phyloP scores from a whole-genome alignment of 2,329 filamentous ascomycete species.

The Cercospora sesami region DNA sequence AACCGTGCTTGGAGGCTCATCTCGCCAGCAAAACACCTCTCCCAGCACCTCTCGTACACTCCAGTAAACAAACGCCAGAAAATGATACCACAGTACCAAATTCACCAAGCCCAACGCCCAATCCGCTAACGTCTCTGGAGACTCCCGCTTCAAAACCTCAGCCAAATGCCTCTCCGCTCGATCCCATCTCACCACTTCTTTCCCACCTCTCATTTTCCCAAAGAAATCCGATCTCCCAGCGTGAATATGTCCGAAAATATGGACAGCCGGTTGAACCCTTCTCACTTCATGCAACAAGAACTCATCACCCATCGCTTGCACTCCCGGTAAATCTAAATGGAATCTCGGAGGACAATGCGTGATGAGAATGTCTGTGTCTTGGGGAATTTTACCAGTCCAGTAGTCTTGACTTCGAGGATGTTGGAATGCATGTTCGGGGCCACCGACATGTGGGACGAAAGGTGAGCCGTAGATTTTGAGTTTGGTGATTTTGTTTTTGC shows the following conservation, averaged over 20 bases:
- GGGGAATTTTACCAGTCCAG: conserved; percentile 71
- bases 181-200: conserved; percentile 72
- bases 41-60: conserved; percentile 49
- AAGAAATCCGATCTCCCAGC: conserved; percentile 51
- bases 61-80: conserved; percentile 46
- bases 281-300: conserved; percentile 68
- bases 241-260: conserved; percentile 86
- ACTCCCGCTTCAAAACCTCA: conserved; percentile 51
- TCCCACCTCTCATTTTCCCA: conserved; percentile 54
- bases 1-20: conserved; percentile 39
- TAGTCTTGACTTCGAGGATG: conserved; percentile 66
- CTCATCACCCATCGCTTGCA: conserved; percentile 64
- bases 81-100: conserved; percentile 52
- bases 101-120: conserved; percentile 39
- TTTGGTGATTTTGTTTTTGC: conserved; percentile 49
- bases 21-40: conserved; percentile 59
- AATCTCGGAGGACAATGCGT: conserved; percentile 77
- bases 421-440: conserved; percentile 72
- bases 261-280: conserved; percentile 70
- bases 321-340: conserved; percentile 64
- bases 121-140: conserved; percentile 40
- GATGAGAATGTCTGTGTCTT: conserved; percentile 72
- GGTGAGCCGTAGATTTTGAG: conserved; percentile 78
- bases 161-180: conserved; percentile 71
- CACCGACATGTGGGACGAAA: conserved; percentile 70